Evolutionary conservation across 2,329 filamentous ascomycete species (phyloP).

Genomic region (Nemania sp.): DNA sequence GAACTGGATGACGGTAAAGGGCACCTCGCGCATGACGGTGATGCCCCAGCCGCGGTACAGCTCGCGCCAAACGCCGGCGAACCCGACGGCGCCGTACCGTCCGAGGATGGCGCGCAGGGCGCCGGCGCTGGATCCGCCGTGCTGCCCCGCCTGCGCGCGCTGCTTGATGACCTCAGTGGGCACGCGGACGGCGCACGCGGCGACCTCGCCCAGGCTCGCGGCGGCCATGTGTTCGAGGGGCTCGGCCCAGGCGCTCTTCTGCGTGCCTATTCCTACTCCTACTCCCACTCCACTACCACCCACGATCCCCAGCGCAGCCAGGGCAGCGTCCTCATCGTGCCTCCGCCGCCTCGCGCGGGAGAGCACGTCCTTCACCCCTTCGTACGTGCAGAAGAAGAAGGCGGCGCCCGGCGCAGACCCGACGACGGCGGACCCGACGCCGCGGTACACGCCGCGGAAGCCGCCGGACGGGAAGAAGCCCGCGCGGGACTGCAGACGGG

Average conservation of each 20-base stretch:
- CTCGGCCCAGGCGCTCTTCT: slow-evolving; percentile 46
- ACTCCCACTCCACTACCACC: slow-evolving; percentile 1
- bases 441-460: slow-evolving; percentile 91
- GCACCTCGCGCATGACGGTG: slow-evolving; percentile 94
- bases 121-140: slow-evolving; percentile 74
- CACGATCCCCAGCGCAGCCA: not conserved
- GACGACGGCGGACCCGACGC: slow-evolving; percentile 88
- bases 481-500: slow-evolving; percentile 85
- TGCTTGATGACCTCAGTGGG: slow-evolving; percentile 98
- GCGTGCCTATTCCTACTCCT: slow-evolving; percentile 45
- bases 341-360: slow-evolving; percentile 29
- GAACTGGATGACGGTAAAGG: slow-evolving; percentile 97
- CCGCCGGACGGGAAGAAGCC: slow-evolving; percentile 87
- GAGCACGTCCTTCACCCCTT: slow-evolving; percentile 70
- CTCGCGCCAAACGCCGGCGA: slow-evolving; percentile 78
- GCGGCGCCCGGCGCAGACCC: slow-evolving; percentile 94
- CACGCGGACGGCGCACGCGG: slow-evolving; percentile 91
- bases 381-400: slow-evolving; percentile 97
- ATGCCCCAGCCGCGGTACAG: slow-evolving; percentile 93
- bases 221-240: slow-evolving; percentile 80
- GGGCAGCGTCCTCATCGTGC: slow-evolving; percentile 12
- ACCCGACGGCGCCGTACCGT: slow-evolving; percentile 57
- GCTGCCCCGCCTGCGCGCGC: slow-evolving; percentile 88
- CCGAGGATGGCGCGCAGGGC: slow-evolving; percentile 78
- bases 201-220: slow-evolving; percentile 87